These are phyloP conservation scores for Radiomyces spectabilis DNA, from an alignment of 192 early-diverging fungal species.

Conservation along the genomic window DNA sequence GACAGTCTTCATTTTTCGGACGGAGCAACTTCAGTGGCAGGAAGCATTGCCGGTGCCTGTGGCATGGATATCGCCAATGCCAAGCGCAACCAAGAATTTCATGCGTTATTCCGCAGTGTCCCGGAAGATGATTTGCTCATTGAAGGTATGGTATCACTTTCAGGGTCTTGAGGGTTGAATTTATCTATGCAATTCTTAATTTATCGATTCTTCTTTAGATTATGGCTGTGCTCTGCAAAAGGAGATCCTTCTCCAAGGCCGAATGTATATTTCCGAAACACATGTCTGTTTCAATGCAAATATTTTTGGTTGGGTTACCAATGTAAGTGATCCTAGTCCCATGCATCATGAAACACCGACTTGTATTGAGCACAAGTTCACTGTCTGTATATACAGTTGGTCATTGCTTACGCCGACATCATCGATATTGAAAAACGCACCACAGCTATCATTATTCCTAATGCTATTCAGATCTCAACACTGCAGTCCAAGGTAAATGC, in stretches of 20 bases:
- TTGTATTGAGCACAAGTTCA: neutral
- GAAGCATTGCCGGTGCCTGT: no score
- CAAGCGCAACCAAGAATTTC: slow-evolving; percentile 46
- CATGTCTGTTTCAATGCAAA: slow-evolving; percentile 81
- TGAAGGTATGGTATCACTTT: slow-evolving; percentile 39
- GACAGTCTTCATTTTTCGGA: neutral
- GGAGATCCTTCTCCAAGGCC: slow-evolving; percentile 81
- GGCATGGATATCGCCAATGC: slow-evolving; percentile 39
- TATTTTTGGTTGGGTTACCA: slow-evolving; percentile 87
- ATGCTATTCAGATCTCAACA: slow-evolving; percentile 78
- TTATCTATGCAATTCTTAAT: neutral
- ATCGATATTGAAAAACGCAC: slow-evolving; percentile 76
- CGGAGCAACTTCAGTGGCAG: no score
- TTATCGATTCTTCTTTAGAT: slow-evolving; percentile 35
- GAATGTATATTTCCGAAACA: slow-evolving; percentile 74
- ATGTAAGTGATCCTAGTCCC: slow-evolving; percentile 35
- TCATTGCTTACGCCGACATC: slow-evolving; percentile 71
- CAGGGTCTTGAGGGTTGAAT: no score
- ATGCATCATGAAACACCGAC: neutral
- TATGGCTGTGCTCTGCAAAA: slow-evolving; percentile 83
- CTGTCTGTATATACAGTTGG: slow-evolving; percentile 29
- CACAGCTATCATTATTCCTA: slow-evolving; percentile 82
- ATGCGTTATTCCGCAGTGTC: slow-evolving; percentile 44
- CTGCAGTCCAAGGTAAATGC: slow-evolving; percentile 40
- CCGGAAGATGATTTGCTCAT: slow-evolving; percentile 47